Evolutionary conservation across 2,329 filamentous ascomycete species (phyloP).

Genomic region (Gnomoniopsis sp.): DNA sequence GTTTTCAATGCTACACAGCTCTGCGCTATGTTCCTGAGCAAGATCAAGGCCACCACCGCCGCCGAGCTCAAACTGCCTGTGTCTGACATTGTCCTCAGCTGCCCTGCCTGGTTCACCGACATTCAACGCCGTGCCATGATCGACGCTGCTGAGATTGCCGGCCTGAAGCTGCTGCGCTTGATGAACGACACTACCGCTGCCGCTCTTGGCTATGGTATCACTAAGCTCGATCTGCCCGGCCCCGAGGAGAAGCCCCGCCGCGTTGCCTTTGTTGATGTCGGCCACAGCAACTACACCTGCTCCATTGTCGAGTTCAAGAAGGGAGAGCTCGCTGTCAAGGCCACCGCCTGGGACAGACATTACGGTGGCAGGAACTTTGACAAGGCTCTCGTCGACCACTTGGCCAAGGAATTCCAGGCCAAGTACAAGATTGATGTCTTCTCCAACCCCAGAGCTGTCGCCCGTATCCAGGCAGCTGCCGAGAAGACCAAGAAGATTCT

Average conservation of each 20-base stretch:
- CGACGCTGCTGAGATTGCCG: conserved; percentile 90
- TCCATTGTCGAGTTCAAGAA: conserved; percentile 96
- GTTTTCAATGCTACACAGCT: conserved; percentile 93
- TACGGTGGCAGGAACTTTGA: conserved; percentile 98
- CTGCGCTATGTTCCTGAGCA: conserved; percentile 91
- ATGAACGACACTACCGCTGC: conserved; percentile 98
- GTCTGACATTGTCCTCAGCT: conserved; percentile 88
- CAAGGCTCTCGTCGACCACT: conserved; percentile 89
- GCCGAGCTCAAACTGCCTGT: conserved; percentile 88
- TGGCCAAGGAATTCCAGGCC: conserved; percentile 92
- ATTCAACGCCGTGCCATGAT: conserved; percentile 83
- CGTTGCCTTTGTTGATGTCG: conserved; percentile 90
- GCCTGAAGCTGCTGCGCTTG: conserved; percentile 85
- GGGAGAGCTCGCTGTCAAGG: conserved; percentile 91
- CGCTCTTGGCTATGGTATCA: conserved; percentile 95
- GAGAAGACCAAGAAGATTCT: conserved; percentile 99
- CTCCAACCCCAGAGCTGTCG: conserved; percentile 82
- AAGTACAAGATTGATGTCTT: conserved; percentile 97
- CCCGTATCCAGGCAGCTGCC: conserved; percentile 81
- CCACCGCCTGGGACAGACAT: conserved; percentile 89
- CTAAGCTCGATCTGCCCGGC: conserved; percentile 86
- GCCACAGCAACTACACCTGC: conserved; percentile 92
- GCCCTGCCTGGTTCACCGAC: conserved; percentile 97
- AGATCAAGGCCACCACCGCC: conserved; percentile 84
- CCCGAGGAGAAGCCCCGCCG: conserved; percentile 89